Evolutionary conservation across 805 yeast species (phyloP), one percentile per base, ranked within the genome.

Genomic region (Ogataea henricii): DNA sequence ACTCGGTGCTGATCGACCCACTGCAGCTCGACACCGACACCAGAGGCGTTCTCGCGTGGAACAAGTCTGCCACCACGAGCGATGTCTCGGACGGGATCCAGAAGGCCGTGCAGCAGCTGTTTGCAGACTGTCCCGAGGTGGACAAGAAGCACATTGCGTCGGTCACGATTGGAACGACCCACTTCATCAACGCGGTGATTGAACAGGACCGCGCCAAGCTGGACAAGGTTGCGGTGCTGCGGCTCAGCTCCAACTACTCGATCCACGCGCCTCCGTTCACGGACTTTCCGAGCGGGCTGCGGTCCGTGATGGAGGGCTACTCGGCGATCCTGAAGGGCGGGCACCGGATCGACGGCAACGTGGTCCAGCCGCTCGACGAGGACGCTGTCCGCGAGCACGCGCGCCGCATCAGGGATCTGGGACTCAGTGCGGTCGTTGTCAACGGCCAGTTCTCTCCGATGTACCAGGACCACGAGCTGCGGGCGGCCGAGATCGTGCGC

Each of bases 131-230:
- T 6, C 49, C 56, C 1, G 47, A 36, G 12, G 55, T 59, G 16
- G 17, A 47, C 3, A 48, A 49, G 14, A 56, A 61, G 14, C 56
- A 64, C 8, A 64, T 75, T 10, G 55, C 60, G 2, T 60, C 76
- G 1, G 74, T 74, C 12, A 73, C 78, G 1, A 73, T 75, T 52
- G 79, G 80, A n/a, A 75, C 79, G 3, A 75, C 79, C 1, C 79
- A 75, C 50, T 75, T 75, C 59, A 73, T 75, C 55, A 75, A 75
- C 57, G 77, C 78, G 9, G 75, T 75, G 16, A 65, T 75, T 22
- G 79, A 75, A 52, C 69, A 68, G 46, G 78, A 74, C 53, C 50
- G 53, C 22, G 68, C 71, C 9, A 59, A 74, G 40, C 56, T 74
- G 43, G 75, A 72, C 17, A 62, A 57, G 43, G 77, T 74, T 12